Evolutionary conservation across 2,329 filamentous ascomycete genomes (phyloP).

Genomic region (Grosmannia penicillata): DNA sequence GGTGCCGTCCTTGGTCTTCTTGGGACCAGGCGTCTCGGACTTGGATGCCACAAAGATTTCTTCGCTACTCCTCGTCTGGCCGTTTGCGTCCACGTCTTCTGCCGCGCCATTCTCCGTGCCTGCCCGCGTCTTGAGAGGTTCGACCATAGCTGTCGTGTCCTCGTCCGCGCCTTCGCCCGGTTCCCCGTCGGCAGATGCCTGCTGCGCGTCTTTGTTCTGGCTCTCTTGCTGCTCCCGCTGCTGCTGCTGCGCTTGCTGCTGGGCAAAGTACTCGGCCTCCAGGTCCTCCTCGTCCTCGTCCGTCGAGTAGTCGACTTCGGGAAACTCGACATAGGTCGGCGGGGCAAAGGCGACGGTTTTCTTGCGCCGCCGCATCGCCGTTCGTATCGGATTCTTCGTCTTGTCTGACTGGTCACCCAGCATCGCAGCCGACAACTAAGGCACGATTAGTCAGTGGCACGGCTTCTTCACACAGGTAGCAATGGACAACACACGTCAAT

Average conservation of each 20-base stretch:
- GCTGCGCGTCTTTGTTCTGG: conserved; percentile 15
- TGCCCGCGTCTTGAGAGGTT: conserved; percentile 35
- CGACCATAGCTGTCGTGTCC: conserved; percentile 39
- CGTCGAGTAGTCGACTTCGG: conserved; percentile 71
- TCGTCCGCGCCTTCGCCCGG: conserved; percentile 19
- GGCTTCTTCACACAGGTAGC: background rate
- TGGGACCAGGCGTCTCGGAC: conserved; percentile 27
- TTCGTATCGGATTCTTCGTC: conserved; percentile 67
- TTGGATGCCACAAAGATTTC: conserved; percentile 46
- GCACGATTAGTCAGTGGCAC: background rate
- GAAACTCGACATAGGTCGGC: conserved; percentile 78
- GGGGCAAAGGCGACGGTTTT: conserved; percentile 80
- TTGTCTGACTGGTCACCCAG: conserved; percentile 56
- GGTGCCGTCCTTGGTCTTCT: conserved; percentile 68
- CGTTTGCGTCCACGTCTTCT: conserved; percentile 15
- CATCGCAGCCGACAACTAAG: conserved; percentile 47
- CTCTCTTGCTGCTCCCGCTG: conserved; percentile 13
- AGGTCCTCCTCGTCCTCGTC: conserved; percentile 58
- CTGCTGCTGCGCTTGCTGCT: conserved; percentile 16
- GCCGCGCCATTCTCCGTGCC: conserved; percentile 22
- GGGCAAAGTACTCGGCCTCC: conserved; percentile 21
- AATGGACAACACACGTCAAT: conserved; percentile 58
- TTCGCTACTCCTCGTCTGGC: conserved; percentile 39
- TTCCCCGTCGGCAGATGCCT: conserved; percentile 7
- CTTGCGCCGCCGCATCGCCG: conserved; percentile 67